Evolutionary conservation across 495 filamentous ascomycete genomes (phyloP).

Genomic region (Tuber indicum): DNA sequence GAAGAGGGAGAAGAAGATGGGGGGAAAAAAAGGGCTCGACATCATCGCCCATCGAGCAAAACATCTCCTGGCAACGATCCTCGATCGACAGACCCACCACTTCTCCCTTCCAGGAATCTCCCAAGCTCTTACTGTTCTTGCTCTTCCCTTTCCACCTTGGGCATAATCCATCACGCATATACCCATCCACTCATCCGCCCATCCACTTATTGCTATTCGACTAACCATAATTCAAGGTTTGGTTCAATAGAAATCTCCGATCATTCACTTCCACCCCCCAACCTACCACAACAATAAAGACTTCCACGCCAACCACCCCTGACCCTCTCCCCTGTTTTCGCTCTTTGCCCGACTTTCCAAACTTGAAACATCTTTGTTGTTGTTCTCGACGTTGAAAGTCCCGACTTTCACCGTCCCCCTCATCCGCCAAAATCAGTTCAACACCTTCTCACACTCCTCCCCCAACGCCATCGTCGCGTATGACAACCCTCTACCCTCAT

Average conservation of each 20-base stretch:
- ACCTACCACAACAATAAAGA: background rate
- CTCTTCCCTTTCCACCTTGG: background rate
- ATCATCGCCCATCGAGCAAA: conserved; percentile 39
- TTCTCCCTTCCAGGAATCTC: background rate
- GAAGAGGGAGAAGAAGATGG: background rate
- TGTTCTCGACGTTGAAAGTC: conserved; percentile 39
- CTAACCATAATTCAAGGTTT: conserved; percentile 10
- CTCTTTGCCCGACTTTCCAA: conserved; percentile 10
- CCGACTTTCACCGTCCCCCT: conserved; percentile 35
- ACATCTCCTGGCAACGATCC: conserved; percentile 34
- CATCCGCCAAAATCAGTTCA: conserved; percentile 40
- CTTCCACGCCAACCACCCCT: conserved; percentile 18
- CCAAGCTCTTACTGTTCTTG: background rate
- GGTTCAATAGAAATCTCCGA: background rate
- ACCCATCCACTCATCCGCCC: background rate
- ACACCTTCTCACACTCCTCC: conserved; percentile 39
- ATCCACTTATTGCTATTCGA: conserved; percentile 17
- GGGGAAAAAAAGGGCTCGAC: conserved; percentile 26
- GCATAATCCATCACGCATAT: background rate
- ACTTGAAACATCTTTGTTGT: conserved; percentile 11
- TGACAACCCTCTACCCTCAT: conserved; percentile 41
- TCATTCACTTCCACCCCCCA: background rate
- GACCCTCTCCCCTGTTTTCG: background rate
- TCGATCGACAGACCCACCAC: conserved; percentile 20
- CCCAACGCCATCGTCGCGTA: conserved; percentile 43